Base-by-base conservation (phyloP, 1,284 basidiomycete species). In the Phaffia rhodozyma region DNA sequence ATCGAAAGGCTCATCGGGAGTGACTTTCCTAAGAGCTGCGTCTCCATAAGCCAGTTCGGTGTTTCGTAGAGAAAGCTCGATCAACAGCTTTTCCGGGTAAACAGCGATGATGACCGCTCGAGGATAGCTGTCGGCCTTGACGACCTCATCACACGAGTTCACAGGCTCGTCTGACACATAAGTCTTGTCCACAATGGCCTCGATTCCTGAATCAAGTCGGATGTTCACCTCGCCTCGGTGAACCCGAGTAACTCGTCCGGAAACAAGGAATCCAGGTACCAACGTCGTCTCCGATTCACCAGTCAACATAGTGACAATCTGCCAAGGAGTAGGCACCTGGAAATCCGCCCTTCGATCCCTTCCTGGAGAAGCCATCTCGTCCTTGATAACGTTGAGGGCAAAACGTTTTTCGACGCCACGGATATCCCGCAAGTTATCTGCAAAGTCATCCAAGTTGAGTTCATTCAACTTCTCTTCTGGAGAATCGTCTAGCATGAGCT, bases 381-480 rank as follows among this genome's bases (percentile, higher is more conserved):
- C 81, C 47, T 89, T 86, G 72, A 97, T 96, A 66, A 91, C 81
- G 72, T 90, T 86, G 47, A 97, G 80, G 0, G 88, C 89, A 69
- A 91, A 83, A 11, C 91, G 85, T 76, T 96, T 97, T 72, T 85
- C 85, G 60, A 91, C 87, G 67, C 86, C 80, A 70, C 88, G 88
- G 49, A 69, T 67, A 63, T 75, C 82, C 71, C 86, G 87, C 70
- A 98, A 84, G 76, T 90, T 94, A 75, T 87, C 84, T 6, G 94
- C 94, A 72, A 97, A 98, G 74, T 97, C 92, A 74, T 97, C 94
- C 68, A 99, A 79, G 72, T 92, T 94, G 66, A 98, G 84, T 69
- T 94, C 91, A 63, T 86, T 82, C 23, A 99, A 79, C 77, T 94
- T 97, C 71, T 82, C 83, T 65, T 83, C 85, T 69, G 84, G 86